Base-by-base conservation (phyloP, 768 basidiomycete genomes). In the Tricholoma furcatifolium region DNA sequence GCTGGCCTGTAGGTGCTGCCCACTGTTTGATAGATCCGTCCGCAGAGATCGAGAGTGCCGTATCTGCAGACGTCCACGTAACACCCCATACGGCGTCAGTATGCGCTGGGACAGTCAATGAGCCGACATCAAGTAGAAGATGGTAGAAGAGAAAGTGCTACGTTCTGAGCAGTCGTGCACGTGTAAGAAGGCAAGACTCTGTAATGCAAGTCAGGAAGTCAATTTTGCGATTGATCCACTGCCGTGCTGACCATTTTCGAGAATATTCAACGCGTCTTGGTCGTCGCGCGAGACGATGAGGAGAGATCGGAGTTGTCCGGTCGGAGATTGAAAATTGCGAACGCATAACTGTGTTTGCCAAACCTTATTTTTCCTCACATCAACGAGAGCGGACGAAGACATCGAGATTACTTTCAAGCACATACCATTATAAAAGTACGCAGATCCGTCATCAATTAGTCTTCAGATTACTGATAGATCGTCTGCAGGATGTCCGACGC, bases 341-440 rank as follows among this genome's bases (percentile, higher is more conserved):
- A 61, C 4, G 61, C 66, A 68, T 68, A 69, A 62, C 67, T 52
- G 50, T 34, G 30, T 24, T 43, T 47, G 27, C 38, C 57, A 69
- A 86, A 82, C 77, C 74, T 74, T 76, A 79, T 73, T 78, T 74
- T 77, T 73, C 71, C 66, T 80, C 69, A 81, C 89, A 91, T 93
- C 89, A 84, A 93, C 91, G 90, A 93, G 73, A 87, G 91, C 89
- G 90, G 86, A 93, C 80, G 91, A 92, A 83, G 90, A 91, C 89
- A 87, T 86, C 83, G 64, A 65, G 63, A 66, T 55, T 46, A 49
- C 59, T 65, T 62, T 62, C 62, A 61, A 64, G 62, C 55, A 42
- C 56, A 54, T 56, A 64, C 65, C 63, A 70, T 65, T 59, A 58
- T 62, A 75, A 75, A 80, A 78, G 73, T 77, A 62, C 49, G 70